A percentile compares a stretch with the other conserved stretches of the same genome.
Conservation (phyloP, 192 early-diverging fungal species). For the Entomortierella parvispora region DNA sequence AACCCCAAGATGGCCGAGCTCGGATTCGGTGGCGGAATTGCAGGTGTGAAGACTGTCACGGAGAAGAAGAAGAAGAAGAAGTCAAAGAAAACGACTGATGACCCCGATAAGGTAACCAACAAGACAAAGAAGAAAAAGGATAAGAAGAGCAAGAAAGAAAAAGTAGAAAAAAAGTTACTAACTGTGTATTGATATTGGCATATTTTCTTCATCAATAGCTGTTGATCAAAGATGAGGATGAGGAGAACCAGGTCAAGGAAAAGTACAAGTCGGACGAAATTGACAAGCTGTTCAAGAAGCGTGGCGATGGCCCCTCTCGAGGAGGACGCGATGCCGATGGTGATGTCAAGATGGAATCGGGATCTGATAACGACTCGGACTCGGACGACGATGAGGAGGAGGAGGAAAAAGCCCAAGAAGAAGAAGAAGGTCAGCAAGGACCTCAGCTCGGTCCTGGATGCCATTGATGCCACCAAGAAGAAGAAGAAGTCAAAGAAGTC, state of each 20-base stretch:
- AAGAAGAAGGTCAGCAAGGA: conserved; percentile 62
- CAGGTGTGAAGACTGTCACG: conserved; percentile 47
- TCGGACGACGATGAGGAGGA: conserved; percentile 20
- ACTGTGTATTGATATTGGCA: not conserved
- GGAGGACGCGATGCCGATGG: not conserved
- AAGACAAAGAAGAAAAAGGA: no score
- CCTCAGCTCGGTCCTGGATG: conserved; percentile 61
- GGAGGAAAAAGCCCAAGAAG: conserved; percentile 51
- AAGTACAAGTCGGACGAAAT: conserved; percentile 62
- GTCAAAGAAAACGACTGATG: conserved; percentile 58
- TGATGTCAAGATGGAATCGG: conserved; percentile 20
- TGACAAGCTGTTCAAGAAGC: conserved; percentile 62
- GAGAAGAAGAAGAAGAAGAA: conserved; percentile 62
- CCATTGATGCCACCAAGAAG: conserved; percentile 65
- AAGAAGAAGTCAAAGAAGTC: conserved; percentile 59
- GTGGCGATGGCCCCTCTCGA: conserved; percentile 12
- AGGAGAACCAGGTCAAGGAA: conserved; percentile 46
- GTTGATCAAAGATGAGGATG: conserved; percentile 41
- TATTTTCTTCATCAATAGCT: conserved; percentile 7
- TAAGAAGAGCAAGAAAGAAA: no score
- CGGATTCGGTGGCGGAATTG: conserved; percentile 61
- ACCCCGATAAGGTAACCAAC: conserved; percentile 52
- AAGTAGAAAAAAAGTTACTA: no score
- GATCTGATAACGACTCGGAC: conserved; percentile 35
- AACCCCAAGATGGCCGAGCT: conserved; percentile 65